phyloP scores from a whole-genome alignment of 225 moss, liverwort and hornwort species.

The Marchantia paleacea region DNA sequence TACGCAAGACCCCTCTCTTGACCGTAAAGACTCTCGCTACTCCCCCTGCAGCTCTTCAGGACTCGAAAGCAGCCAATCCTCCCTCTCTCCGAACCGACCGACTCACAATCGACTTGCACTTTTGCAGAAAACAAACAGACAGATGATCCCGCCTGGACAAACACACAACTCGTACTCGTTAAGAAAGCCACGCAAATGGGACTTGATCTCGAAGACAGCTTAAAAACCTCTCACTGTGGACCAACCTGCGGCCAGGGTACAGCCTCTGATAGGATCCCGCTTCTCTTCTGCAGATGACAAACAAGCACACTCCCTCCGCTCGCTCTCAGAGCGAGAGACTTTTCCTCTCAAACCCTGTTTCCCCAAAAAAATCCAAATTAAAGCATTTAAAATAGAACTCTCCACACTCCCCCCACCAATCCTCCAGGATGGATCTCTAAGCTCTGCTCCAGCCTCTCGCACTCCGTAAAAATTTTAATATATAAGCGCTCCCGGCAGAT shows the following conservation, averaged over 20 bases:
- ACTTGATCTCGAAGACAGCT: slow-evolving; percentile 16
- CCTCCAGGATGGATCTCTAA: not conserved
- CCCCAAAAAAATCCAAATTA: slow-evolving; percentile 22
- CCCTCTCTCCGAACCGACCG: slow-evolving; percentile 14
- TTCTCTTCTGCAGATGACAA: slow-evolving; percentile 21
- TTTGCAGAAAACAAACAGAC: slow-evolving; percentile 23
- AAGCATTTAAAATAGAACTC: slow-evolving; percentile 14
- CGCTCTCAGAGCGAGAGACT: slow-evolving; percentile 16
- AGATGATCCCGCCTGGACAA: slow-evolving; percentile 18
- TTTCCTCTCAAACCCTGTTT: slow-evolving; percentile 16
- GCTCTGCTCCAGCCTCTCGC: not conserved
- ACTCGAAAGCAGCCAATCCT: slow-evolving; percentile 6
- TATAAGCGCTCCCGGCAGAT: not conserved
- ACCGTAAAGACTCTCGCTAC: not conserved
- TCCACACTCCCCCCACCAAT: slow-evolving; percentile 10
- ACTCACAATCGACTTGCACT: slow-evolving; percentile 16
- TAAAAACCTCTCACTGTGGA: slow-evolving; percentile 26
- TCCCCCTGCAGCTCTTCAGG: slow-evolving; percentile 14
- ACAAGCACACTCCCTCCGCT: slow-evolving; percentile 24
- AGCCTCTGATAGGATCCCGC: slow-evolving; percentile 27
- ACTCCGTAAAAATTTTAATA: not conserved
- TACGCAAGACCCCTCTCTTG: not conserved
- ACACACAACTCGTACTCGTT: slow-evolving; percentile 2
- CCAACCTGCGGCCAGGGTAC: slow-evolving; percentile 21
- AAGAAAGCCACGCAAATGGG: slow-evolving; percentile 20